phyloP scores from a whole-genome alignment of 163 green algal genomes.

The Chloroidium sp. region DNA sequence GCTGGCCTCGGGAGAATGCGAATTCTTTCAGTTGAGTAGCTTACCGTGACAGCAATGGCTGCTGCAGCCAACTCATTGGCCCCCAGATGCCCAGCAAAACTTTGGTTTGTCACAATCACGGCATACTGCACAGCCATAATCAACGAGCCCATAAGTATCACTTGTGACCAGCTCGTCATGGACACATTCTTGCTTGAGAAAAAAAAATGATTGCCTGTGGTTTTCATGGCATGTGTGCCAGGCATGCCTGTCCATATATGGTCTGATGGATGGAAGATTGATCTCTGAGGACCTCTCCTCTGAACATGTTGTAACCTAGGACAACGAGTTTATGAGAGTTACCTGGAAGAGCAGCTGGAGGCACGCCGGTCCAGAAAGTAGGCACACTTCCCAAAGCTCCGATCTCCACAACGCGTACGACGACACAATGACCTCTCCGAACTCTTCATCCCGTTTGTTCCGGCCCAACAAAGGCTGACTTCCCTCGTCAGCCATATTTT shows the following conservation, averaged over 20 bases:
- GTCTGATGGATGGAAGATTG: too few relatives aligned
- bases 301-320: too few relatives aligned
- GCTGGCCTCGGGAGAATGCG: too few relatives aligned
- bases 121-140: constrained; percentile 13
- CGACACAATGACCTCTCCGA: not conserved
- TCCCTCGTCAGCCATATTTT: not conserved
- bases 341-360: not conserved
- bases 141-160: too few relatives aligned
- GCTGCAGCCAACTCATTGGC: constrained; percentile 38
- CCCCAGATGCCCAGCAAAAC: constrained; percentile 48
- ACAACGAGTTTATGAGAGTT: too few relatives aligned
- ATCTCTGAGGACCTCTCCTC: too few relatives aligned
- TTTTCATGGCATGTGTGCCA: too few relatives aligned
- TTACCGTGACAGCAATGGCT: constrained; percentile 48
- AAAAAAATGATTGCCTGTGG: too few relatives aligned
- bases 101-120: constrained; percentile 38
- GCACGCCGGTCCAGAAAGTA: constrained; percentile 1
- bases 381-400: not conserved
- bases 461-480: not conserved
- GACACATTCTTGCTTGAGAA: too few relatives aligned
- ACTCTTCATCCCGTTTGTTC: not conserved
- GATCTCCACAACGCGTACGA: not conserved
- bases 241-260: too few relatives aligned
- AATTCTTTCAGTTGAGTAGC: not conserved
- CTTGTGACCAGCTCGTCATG: too few relatives aligned